Percentiles rank a stretch among this genome's conserved stretches.
These are phyloP conservation scores for Neospora caninum DNA, from an alignment of 169 alveolate genomes.

Conservation along the genomic window DNA sequence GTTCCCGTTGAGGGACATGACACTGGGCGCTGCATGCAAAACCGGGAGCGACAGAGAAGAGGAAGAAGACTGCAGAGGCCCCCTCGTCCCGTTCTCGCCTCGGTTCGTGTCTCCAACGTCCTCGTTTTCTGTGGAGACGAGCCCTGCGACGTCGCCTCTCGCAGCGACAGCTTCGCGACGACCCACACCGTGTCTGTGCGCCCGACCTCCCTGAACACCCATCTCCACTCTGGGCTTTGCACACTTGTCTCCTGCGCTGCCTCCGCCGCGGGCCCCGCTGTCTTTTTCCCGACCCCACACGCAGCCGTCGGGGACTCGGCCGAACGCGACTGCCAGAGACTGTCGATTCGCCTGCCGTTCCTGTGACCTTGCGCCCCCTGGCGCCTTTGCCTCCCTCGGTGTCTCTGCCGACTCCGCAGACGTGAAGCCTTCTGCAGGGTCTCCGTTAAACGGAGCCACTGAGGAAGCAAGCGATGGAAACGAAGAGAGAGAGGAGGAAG, in stretches of 20 bases:
- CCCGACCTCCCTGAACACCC: not conserved
- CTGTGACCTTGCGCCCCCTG: not conserved
- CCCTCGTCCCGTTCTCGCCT: not conserved
- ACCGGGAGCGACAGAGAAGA: not conserved
- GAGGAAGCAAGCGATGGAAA: not conserved
- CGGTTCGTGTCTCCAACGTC: not conserved
- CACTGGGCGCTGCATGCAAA: not conserved
- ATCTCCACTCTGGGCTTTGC: not conserved
- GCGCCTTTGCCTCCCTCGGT: not conserved
- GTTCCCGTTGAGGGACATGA: not conserved
- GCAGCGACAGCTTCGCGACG: not conserved
- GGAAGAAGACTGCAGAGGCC: not conserved
- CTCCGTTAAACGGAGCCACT: not conserved
- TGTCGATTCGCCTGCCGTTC: not conserved
- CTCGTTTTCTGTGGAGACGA: not conserved
- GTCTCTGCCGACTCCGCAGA: not conserved
- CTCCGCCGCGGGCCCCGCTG: not conserved
- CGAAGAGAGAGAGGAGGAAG: not conserved
- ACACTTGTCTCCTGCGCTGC: not conserved
- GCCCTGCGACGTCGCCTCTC: not conserved
- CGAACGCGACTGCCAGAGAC: not conserved
- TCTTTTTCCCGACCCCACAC: not conserved
- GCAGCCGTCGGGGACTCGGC: slow-evolving; percentile 12
- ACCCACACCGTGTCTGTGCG: not conserved
- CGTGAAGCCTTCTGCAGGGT: not conserved